Conservation (phyloP, 768 basidiomycete species). For the Lactarius pseudohatsudake region DNA sequence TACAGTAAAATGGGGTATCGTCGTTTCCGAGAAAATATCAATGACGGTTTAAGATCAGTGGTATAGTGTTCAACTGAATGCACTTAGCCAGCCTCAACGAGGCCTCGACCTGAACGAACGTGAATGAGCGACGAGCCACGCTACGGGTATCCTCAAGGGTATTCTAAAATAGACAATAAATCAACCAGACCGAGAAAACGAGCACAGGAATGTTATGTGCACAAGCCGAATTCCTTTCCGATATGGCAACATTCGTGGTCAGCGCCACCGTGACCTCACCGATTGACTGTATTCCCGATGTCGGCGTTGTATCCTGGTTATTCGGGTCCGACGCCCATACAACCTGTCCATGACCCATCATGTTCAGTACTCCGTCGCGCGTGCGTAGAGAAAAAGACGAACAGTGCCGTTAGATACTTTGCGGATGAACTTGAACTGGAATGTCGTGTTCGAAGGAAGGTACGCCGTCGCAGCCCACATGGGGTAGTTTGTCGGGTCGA, state of each 20-base stretch:
- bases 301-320: slow-evolving; percentile 44
- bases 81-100: not conserved
- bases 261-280: slow-evolving; percentile 49
- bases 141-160: not conserved
- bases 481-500: slow-evolving; percentile 54
- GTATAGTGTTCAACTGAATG: no score
- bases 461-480: slow-evolving; percentile 52
- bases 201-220: not conserved
- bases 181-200: not conserved
- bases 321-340: slow-evolving; percentile 66
- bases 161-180: not conserved
- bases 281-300: slow-evolving; percentile 36
- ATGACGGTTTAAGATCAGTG: no score
- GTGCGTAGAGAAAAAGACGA: slow-evolving; percentile 28
- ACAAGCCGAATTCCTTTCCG: not conserved
- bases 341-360: slow-evolving; percentile 31
- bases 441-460: slow-evolving; percentile 50
- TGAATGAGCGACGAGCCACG: not conserved
- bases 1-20: no score
- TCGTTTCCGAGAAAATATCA: no score
- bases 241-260: slow-evolving; percentile 13
- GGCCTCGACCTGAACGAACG: not conserved
- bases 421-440: slow-evolving; percentile 62
- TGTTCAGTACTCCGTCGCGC: slow-evolving; percentile 32
- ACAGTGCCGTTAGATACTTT: slow-evolving; percentile 52